Conservation (phyloP, 768 basidiomycete genomes). For the Psilocybe subaeruginosa region DNA sequence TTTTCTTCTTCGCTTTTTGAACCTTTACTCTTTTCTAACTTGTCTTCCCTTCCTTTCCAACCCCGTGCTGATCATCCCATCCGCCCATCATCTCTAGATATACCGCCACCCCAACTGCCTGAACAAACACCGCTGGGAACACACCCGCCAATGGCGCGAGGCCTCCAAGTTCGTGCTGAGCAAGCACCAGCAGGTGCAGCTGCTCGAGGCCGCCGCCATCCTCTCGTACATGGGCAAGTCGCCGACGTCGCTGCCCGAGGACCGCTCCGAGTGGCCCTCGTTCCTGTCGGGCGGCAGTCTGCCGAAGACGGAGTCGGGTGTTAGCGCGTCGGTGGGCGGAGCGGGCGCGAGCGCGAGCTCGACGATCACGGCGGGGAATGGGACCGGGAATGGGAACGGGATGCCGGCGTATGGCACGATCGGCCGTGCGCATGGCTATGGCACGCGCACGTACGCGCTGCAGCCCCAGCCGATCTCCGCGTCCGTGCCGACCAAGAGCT, state of each 20-base stretch:
- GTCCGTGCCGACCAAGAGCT: constrained; percentile 21
- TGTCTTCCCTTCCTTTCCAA: no score
- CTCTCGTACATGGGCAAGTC: constrained; percentile 82
- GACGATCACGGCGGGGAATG: background rate
- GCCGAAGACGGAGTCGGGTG: constrained; percentile 46
- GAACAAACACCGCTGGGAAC: constrained; percentile 98
- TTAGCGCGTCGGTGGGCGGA: background rate
- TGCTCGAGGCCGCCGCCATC: constrained; percentile 97
- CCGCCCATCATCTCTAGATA: constrained; percentile 45
- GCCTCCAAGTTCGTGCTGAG: constrained; percentile 86
- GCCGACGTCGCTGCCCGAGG: constrained; percentile 82
- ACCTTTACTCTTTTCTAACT: no score
- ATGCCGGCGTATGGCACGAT: constrained; percentile 13
- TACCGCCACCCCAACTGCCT: constrained; percentile 94
- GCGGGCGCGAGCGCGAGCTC: background rate
- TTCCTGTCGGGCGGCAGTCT: constrained; percentile 75
- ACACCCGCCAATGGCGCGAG: constrained; percentile 95
- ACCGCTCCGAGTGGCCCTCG: constrained; percentile 91
- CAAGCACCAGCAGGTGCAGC: constrained; percentile 97
- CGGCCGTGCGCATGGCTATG: constrained; percentile 7
- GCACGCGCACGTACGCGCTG: constrained; percentile 13
- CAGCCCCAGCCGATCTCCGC: constrained; percentile 23
- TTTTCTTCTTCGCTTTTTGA: background rate
- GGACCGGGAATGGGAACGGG: background rate
- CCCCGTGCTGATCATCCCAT: background rate